Percentiles rank a stretch among this genome's conserved stretches.
Conservation (phyloP, 768 basidiomycete genomes). For the Amanita exitialis region DNA sequence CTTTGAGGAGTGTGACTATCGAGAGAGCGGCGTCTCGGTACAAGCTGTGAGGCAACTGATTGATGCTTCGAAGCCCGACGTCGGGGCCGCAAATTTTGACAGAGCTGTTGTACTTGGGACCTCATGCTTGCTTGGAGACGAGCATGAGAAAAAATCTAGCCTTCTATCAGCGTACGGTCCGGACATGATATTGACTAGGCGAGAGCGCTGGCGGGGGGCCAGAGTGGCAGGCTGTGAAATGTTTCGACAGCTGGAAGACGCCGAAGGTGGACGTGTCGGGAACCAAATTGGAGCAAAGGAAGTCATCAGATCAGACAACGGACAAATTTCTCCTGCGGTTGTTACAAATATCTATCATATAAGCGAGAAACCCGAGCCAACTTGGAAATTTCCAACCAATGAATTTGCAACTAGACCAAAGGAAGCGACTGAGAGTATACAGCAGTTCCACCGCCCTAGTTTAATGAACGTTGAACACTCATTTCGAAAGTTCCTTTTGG, state of each 20-base stretch:
- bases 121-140: background rate
- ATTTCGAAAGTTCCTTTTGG: background rate
- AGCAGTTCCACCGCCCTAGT: no score
- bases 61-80: background rate
- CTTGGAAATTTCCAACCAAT: no score
- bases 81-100: background rate
- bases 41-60: background rate
- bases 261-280: background rate
- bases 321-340: no score
- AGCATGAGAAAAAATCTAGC: background rate
- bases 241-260: background rate
- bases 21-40: background rate
- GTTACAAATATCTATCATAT: no score
- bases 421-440: no score
- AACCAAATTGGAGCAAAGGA: background rate
- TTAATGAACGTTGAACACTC: no score
- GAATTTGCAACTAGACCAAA: no score
- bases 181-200: constrained; percentile 28
- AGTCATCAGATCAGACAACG: no score
- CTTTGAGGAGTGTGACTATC: constrained; percentile 7
- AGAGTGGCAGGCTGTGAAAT: background rate
- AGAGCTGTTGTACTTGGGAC: background rate
- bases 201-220: constrained; percentile 22
- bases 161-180: background rate
- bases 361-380: no score